Conservation (phyloP, 441 rosid species). For the Rhodomyrtus psidioides region DNA sequence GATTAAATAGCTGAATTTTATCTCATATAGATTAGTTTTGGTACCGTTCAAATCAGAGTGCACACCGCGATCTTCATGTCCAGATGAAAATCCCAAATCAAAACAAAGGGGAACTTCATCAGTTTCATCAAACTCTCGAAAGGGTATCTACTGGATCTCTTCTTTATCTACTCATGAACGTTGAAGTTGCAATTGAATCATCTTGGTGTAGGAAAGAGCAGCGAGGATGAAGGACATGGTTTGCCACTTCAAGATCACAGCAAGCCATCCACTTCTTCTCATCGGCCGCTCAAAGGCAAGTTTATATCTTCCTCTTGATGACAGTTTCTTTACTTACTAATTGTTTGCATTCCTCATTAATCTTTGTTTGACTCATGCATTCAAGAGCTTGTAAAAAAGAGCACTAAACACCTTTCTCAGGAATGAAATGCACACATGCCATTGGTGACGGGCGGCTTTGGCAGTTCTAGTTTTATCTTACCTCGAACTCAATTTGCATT, state of each 20-base stretch:
- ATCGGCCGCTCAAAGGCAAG: neutral
- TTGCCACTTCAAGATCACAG: neutral
- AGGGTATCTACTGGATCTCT: neutral
- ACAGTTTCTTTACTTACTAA: neutral
- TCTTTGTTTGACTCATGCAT: neutral
- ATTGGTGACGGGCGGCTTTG: neutral
- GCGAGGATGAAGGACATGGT: neutral
- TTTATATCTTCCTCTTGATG: neutral
- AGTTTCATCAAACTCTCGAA: neutral
- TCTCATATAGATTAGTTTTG: neutral
- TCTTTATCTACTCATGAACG: neutral
- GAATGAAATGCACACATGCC: neutral
- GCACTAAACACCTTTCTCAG: neutral
- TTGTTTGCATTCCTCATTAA: neutral
- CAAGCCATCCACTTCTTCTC: neutral
- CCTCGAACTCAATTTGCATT: neutral
- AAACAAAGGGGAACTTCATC: neutral
- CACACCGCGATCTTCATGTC: neutral
- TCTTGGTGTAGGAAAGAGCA: constrained; percentile 5
- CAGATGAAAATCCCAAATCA: neutral
- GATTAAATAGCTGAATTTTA: neutral
- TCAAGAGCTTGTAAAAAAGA: neutral
- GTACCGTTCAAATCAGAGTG: neutral
- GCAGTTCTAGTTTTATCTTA: neutral
- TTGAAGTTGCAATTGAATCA: neutral